Percentiles rank a stretch among this genome's conserved stretches.
Conservation (phyloP, 2,329 filamentous ascomycete genomes). For the Nannizziopsis arthrosporioides region DNA sequence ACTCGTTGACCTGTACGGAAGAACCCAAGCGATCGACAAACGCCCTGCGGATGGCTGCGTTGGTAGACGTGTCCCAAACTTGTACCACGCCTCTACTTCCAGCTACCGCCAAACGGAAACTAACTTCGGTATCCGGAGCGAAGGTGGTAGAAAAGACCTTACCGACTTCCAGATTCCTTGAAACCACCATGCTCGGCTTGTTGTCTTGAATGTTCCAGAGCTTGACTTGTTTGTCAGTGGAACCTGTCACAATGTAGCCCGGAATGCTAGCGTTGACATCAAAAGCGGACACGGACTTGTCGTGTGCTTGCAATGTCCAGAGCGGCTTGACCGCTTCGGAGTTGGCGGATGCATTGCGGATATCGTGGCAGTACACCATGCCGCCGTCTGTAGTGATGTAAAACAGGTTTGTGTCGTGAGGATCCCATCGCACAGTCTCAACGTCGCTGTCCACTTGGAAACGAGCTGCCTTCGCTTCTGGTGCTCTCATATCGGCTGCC, state of each 20-base stretch:
- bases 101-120: conserved; percentile 83
- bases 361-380: conserved; percentile 83
- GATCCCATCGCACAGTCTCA: conserved; percentile 84
- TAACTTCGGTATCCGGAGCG: conserved; percentile 78
- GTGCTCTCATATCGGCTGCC: conserved; percentile 91
- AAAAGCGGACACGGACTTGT: conserved; percentile 81
- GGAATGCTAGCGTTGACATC: conserved; percentile 84
- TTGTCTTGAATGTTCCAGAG: conserved; percentile 79
- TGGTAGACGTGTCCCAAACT: conserved; percentile 95
- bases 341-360: conserved; percentile 60
- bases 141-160: conserved; percentile 89
- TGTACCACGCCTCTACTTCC: conserved; percentile 88
- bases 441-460: conserved; percentile 96
- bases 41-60: conserved; percentile 67
- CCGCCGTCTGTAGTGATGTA: conserved; percentile 90
- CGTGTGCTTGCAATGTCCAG: conserved; percentile 93
- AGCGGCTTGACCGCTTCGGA: conserved; percentile 69
- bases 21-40: conserved; percentile 63
- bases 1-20: conserved; percentile 38
- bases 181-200: conserved; percentile 81
- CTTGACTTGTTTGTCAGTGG: conserved; percentile 89
- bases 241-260: conserved; percentile 86
- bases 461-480: conserved; percentile 64
- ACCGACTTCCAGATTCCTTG: conserved; percentile 82
- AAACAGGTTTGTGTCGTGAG: conserved; percentile 85